Percentiles rank a stretch among this genome's conserved stretches.
phyloP scores from a whole-genome alignment of 306 rosid species.

The Cucumis sativus region DNA sequence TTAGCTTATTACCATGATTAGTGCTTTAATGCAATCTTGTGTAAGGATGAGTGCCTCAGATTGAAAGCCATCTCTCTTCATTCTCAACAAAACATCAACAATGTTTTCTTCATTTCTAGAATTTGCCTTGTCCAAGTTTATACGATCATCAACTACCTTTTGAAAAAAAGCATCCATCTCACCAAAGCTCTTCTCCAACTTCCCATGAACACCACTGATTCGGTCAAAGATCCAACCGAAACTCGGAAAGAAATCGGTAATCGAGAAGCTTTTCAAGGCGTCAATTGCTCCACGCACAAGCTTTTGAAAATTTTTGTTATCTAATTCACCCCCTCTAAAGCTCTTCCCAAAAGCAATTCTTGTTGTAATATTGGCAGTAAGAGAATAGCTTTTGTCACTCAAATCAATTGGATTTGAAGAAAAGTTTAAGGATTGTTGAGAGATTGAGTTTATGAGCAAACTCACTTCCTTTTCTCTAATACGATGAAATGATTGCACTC shows the following conservation, averaged over 20 bases:
- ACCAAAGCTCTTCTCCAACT: not conserved
- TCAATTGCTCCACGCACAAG: not conserved
- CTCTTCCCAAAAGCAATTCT: constrained; percentile 34
- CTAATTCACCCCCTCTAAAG: not conserved
- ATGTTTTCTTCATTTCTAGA: too few species aligned
- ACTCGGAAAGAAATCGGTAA: not conserved
- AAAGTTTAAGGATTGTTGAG: not conserved
- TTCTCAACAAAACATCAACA: not conserved
- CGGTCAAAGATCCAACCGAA: not conserved
- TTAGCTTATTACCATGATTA: not conserved
- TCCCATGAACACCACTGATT: not conserved
- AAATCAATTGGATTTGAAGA: not conserved
- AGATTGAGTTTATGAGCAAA: not conserved
- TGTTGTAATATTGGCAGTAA: not conserved
- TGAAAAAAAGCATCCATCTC: not conserved
- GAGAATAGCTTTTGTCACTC: not conserved
- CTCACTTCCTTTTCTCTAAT: constrained; percentile 1
- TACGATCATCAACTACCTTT: not conserved
- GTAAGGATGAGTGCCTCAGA: not conserved
- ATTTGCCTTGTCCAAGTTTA: too few species aligned
- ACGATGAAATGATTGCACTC: constrained; percentile 7
- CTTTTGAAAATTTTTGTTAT: not conserved
- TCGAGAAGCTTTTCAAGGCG: constrained; percentile 19
- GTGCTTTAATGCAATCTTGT: not conserved
- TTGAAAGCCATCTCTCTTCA: not conserved